Evolutionary conservation across 352 stramenopile species (phyloP).

Genomic region (Phytopythium montanum): DNA sequence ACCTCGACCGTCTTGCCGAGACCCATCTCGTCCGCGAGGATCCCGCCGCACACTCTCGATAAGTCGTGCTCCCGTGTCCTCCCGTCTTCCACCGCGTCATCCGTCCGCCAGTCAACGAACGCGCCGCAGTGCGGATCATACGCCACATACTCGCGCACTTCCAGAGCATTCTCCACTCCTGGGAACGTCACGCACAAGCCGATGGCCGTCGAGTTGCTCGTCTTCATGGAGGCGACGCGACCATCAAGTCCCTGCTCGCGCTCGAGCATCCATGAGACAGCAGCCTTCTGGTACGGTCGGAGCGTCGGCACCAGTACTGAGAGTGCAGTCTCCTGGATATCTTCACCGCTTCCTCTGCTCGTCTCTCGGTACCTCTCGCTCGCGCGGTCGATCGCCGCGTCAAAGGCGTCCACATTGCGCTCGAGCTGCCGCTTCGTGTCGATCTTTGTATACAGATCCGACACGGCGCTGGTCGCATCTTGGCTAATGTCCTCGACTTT

Average conservation of each 20-base stretch:
- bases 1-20: conserved; percentile 87
- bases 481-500: conserved; percentile 10
- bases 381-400: conserved; percentile 4
- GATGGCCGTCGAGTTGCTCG: neutral
- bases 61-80: neutral
- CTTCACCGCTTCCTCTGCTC: neutral
- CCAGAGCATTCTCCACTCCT: neutral
- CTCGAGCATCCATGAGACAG: conserved; percentile 91
- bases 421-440: conserved; percentile 30
- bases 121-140: conserved; percentile 41
- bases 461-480: conserved; percentile 31
- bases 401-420: conserved; percentile 25
- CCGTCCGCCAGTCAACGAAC: conserved; percentile 14
- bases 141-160: neutral
- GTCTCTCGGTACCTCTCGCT: neutral
- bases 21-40: conserved; percentile 93
- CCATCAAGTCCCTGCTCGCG: conserved; percentile 74
- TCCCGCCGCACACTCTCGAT: conserved; percentile 60
- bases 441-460: conserved; percentile 60
- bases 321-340: neutral
- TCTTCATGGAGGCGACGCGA: neutral
- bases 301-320: conserved; percentile 75
- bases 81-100: neutral
- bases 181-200: conserved; percentile 16
- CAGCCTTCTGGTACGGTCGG: conserved; percentile 97